Percentiles rank a stretch among this genome's conserved stretches.
Conservation (phyloP, 1,284 basidiomycete genomes). For the Malassezia vespertilionis region DNA sequence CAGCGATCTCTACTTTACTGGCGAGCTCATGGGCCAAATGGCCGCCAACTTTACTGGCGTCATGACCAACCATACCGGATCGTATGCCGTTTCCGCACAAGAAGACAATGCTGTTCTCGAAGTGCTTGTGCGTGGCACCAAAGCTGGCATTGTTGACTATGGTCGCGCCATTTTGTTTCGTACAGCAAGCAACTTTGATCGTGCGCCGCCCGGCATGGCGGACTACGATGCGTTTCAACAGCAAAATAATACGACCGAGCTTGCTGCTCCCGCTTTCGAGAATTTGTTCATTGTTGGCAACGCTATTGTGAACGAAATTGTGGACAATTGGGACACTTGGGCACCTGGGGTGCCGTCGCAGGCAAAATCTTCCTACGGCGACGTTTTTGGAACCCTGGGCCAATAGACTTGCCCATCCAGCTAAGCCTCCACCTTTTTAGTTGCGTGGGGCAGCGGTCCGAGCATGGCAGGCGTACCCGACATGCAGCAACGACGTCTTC, state of each 20-base stretch:
- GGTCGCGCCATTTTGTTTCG: constrained; percentile 52
- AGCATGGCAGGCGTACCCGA: too few relatives aligned
- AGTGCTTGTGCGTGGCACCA: constrained; percentile 50
- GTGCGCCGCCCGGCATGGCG: not conserved
- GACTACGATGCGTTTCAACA: constrained; percentile 4
- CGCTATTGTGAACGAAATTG: constrained; percentile 8
- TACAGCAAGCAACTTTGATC: constrained; percentile 30
- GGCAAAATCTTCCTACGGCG: constrained; percentile 4
- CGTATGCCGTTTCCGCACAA: constrained; percentile 52
- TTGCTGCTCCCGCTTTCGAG: not conserved
- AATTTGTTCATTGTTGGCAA: constrained; percentile 11
- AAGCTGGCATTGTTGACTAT: constrained; percentile 51
- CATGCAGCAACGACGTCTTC: too few relatives aligned
- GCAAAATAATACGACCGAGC: not conserved
- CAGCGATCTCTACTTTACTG: constrained; percentile 51
- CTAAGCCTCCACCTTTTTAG: too few relatives aligned
- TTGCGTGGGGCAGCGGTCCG: too few relatives aligned
- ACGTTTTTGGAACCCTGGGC: constrained; percentile 10
- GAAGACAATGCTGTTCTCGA: constrained; percentile 54
- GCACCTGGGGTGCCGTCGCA: not conserved
- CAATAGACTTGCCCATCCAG: too few relatives aligned
- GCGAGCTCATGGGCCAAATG: constrained; percentile 20
- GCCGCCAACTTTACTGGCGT: constrained; percentile 49
- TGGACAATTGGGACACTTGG: constrained; percentile 11
- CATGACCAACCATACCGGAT: constrained; percentile 48